Evolutionary conservation across 2,329 filamentous ascomycete species (phyloP).

Genomic region (Diaporthe eres): DNA sequence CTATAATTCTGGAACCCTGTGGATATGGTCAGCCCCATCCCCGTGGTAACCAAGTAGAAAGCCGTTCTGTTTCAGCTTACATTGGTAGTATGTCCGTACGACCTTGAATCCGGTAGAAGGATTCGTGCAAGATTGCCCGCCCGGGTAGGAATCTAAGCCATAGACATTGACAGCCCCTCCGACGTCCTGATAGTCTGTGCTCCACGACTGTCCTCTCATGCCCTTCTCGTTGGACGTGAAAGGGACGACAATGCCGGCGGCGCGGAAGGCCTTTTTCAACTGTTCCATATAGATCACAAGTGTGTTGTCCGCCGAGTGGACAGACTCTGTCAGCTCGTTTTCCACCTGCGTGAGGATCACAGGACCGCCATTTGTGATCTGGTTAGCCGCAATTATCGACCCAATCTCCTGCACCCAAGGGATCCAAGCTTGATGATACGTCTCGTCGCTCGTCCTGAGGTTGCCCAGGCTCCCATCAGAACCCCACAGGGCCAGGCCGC

Average conservation of each 20-base stretch:
- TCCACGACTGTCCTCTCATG: slow-evolving; percentile 64
- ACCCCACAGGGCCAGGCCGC: slow-evolving; percentile 59
- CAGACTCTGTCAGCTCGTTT: slow-evolving; percentile 65
- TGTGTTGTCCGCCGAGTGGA: slow-evolving; percentile 58
- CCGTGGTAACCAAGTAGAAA: too few species aligned
- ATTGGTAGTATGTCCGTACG: slow-evolving; percentile 67
- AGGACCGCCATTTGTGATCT: slow-evolving; percentile 66
- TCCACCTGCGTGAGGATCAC: slow-evolving; percentile 67
- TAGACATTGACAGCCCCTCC: slow-evolving; percentile 68
- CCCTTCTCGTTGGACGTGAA: slow-evolving; percentile 66
- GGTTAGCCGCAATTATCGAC: slow-evolving; percentile 63
- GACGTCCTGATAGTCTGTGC: slow-evolving; percentile 67
- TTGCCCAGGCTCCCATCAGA: slow-evolving; percentile 59
- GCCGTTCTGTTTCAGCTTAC: slow-evolving; percentile 44
- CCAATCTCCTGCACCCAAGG: slow-evolving; percentile 64
- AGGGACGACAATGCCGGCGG: slow-evolving; percentile 64
- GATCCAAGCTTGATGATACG: slow-evolving; percentile 60
- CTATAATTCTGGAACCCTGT: slow-evolving; percentile 66
- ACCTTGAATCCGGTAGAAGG: slow-evolving; percentile 62
- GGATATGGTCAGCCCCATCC: neutral
- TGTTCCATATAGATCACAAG: slow-evolving; percentile 67
- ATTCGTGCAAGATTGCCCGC: slow-evolving; percentile 65
- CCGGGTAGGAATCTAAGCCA: slow-evolving; percentile 62
- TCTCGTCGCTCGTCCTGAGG: slow-evolving; percentile 57
- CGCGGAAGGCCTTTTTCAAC: slow-evolving; percentile 59